Evolutionary conservation across 345 rosid genomes (phyloP), one percentile per base, ranked within the genome.

Genomic region (Tarenaya hassleriana): DNA sequence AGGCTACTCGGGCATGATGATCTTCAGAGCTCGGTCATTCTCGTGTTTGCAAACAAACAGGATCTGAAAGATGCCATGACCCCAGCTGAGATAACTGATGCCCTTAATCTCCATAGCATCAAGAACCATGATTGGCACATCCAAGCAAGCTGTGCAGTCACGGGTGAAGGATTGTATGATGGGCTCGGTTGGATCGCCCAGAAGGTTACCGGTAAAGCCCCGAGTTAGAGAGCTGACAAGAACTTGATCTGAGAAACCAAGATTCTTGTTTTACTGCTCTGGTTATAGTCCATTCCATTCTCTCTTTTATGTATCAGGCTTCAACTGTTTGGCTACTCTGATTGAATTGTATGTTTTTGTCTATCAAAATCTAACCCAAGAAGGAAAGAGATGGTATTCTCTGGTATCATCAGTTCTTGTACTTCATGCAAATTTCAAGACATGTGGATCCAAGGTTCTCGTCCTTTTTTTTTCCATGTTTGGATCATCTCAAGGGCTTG

Each of bases 71-170:
- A 85, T 52, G 96, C 95, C 11, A 88, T 88, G 98, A 74, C 86
- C 56, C 95, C 95, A 1, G 84, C 94, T 18, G 94, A 87, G 68
- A 84, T 84, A 45, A 81, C 96, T 0, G 94, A 88, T 55, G 83
- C 87, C 15, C 90, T 88, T 20, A 82, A 89, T 15, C 98, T 91
- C 52, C 98, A 84, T 56, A 77, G 82, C 73, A 91, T 91, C 64
- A 87, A 82, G 78, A 91, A 75, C 61, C 95, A 91, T 52, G 95
- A 91, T 58, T 92, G 98, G 98, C 96, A 92, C 68, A 88, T 91
- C 46, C 95, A 88, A 81, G 82, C 96, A 52, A 84, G 95, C 35
- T 77, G 88, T 67, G 94, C 94, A 10, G 77, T 87, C 41, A 87
- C 92, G 6, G 96, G 95, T 12, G 95, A 92, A 16, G 98, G 94